Percentiles rank a stretch among this genome's conserved stretches.
These are phyloP conservation scores for Podospora fimiseda DNA, from an alignment of 495 filamentous ascomycete genomes.

Conservation along the genomic window DNA sequence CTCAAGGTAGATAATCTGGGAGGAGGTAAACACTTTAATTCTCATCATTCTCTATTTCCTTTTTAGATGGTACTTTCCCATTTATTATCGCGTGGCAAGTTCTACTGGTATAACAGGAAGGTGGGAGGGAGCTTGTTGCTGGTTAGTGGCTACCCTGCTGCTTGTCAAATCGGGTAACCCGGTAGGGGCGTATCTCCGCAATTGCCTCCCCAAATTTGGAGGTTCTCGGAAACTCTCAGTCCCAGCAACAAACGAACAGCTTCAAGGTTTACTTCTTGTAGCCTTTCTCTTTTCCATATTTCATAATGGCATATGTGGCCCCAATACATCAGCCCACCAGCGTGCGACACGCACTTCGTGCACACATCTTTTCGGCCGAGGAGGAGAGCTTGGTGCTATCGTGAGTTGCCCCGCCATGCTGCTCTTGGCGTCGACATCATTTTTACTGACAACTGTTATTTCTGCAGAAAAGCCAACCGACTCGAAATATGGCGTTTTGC, in stretches of 20 bases:
- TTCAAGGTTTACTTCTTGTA: neutral
- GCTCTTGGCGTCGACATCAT: constrained; percentile 6
- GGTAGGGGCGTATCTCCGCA: constrained; percentile 19
- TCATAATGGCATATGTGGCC: constrained; percentile 82
- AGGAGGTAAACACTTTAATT: no score
- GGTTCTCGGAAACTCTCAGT: neutral
- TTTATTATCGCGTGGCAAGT: no score
- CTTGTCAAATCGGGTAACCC: no score
- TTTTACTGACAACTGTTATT: neutral
- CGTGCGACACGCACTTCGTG: constrained; percentile 77
- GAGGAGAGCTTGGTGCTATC: constrained; percentile 81
- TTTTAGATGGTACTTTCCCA: no score
- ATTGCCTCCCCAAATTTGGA: neutral
- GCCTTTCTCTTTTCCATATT: constrained; percentile 2
- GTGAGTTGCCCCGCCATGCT: constrained; percentile 46
- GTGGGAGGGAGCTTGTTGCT: no score
- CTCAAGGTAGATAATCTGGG: no score
- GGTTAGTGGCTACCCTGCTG: no score
- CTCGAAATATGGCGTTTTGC: constrained; percentile 71
- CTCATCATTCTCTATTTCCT: no score
- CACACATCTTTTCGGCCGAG: constrained; percentile 63
- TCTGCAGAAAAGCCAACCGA: constrained; percentile 77
- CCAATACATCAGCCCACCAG: constrained; percentile 90
- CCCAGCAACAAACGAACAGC: constrained; percentile 1
- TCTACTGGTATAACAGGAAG: no score